phyloP scores from a whole-genome alignment of 805 yeast species.

The Barnettozyma wickerhamii region DNA sequence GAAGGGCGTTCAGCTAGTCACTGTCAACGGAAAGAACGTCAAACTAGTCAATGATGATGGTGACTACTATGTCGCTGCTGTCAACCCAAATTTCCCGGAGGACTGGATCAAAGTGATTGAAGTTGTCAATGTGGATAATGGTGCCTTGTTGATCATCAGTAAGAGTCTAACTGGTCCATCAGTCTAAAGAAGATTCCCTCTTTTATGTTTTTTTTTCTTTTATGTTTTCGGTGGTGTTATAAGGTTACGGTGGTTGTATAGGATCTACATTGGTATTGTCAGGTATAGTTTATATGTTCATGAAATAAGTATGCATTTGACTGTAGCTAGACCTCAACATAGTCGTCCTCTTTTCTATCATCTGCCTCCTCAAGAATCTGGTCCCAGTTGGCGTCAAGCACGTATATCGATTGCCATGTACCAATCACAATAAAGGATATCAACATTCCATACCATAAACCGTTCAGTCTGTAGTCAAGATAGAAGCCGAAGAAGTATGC shows the following conservation, averaged over 20 bases:
- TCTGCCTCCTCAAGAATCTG: conserved; percentile 42
- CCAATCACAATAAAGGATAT: conserved; percentile 50
- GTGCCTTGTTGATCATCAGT: conserved; percentile 40
- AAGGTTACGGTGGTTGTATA: neutral
- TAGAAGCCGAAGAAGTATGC: conserved; percentile 54
- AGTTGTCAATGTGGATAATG: conserved; percentile 38
- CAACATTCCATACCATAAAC: conserved; percentile 78
- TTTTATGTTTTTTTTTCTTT: neutral
- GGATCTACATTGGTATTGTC: too few relatives aligned
- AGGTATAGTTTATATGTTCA: too few relatives aligned
- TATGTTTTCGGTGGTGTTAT: neutral
- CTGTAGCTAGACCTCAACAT: neutral
- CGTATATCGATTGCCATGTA: conserved; percentile 42
- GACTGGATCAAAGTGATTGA: conserved; percentile 32
- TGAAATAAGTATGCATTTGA: neutral
- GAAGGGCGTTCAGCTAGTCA: conserved; percentile 28
- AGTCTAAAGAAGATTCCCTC: neutral
- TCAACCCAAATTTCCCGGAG: conserved; percentile 27
- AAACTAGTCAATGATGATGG: conserved; percentile 33
- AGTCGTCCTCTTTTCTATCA: conserved; percentile 28
- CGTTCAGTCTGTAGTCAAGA: conserved; percentile 44
- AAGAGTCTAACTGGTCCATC: conserved; percentile 20
- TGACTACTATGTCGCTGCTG: conserved; percentile 31
- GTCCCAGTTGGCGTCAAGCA: conserved; percentile 49
- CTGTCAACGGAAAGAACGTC: conserved; percentile 33